Conservation (phyloP, 768 basidiomycete genomes). For the Roridomyces roridus region DNA sequence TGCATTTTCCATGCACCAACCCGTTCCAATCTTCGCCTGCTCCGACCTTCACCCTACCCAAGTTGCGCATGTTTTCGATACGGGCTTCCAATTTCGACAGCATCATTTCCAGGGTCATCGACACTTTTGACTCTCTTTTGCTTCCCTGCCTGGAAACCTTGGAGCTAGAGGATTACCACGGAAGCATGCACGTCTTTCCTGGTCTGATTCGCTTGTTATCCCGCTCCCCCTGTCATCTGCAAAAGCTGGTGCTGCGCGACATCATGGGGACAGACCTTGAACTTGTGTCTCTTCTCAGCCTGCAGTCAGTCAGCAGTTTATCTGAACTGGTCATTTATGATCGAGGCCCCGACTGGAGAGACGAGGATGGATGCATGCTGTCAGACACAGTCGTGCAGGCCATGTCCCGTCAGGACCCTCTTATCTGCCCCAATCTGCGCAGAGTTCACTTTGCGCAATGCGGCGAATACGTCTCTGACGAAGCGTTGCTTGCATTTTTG, state of each 20-base stretch:
- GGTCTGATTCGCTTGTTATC: conserved; percentile 7
- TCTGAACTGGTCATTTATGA: conserved; percentile 1
- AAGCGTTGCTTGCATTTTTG: conserved; percentile 2
- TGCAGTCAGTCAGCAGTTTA: conserved; percentile 1
- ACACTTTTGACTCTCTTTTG: conserved; percentile 12
- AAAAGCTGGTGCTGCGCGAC: conserved; percentile 10
- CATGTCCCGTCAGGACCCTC: not conserved
- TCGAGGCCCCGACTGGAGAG: conserved; percentile 8
- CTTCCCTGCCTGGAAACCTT: conserved; percentile 5
- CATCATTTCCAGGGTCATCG: not conserved
- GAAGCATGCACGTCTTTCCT: conserved; percentile 6
- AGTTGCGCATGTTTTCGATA: conserved; percentile 3
- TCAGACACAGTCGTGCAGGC: conserved; percentile 2
- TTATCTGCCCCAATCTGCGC: conserved; percentile 10
- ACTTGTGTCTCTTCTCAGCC: conserved; percentile 7
- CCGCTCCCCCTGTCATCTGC: conserved; percentile 9
- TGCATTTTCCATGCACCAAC: conserved; percentile 8
- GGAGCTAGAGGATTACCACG: conserved; percentile 9
- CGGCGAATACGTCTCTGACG: conserved; percentile 3
- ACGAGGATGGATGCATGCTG: conserved; percentile 7
- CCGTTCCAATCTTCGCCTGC: not conserved
- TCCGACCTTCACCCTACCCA: not conserved
- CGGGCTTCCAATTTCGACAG: conserved; percentile 1
- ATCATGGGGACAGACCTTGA: not conserved
- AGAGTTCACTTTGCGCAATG: conserved; percentile 8